phyloP scores from a whole-genome alignment of 2,329 filamentous ascomycete genomes.

The Cladosporium sp. region DNA sequence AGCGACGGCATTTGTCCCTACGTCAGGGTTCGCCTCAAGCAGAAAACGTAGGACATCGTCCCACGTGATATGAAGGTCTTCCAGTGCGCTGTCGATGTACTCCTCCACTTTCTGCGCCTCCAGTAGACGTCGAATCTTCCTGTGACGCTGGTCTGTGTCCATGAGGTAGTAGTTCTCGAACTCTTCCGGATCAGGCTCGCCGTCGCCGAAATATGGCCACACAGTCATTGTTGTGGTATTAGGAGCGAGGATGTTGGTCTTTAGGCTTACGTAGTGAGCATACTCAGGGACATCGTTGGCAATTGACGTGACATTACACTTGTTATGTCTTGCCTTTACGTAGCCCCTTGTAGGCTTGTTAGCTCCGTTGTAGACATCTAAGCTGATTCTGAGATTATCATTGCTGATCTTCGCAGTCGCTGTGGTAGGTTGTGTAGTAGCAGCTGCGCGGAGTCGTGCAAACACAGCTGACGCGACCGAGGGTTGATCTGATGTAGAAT shows the following conservation, averaged over 20 bases:
- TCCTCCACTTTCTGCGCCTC: slow-evolving; percentile 39
- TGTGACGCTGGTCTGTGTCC: slow-evolving; percentile 32
- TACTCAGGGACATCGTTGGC: slow-evolving; percentile 39
- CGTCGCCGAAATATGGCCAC: slow-evolving; percentile 42
- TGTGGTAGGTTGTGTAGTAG: not conserved
- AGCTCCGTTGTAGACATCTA: slow-evolving; percentile 8
- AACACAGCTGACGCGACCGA: slow-evolving; percentile 6
- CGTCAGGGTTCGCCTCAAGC: slow-evolving; percentile 33
- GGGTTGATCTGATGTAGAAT: not conserved
- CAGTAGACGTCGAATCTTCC: slow-evolving; percentile 37
- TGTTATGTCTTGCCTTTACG: not conserved
- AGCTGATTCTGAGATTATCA: not conserved
- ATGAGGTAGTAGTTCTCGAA: slow-evolving; percentile 33
- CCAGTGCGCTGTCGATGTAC: slow-evolving; percentile 39
- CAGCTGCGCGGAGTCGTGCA: not conserved
- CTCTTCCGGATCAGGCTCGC: slow-evolving; percentile 34
- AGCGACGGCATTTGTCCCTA: slow-evolving; percentile 26
- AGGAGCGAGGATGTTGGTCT: slow-evolving; percentile 43
- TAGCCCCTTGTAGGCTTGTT: not conserved
- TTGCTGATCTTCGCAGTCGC: not conserved
- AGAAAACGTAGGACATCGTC: slow-evolving; percentile 42
- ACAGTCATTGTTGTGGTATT: slow-evolving; percentile 44
- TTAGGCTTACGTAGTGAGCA: slow-evolving; percentile 44
- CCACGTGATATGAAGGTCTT: slow-evolving; percentile 39
- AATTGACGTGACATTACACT: slow-evolving; percentile 1